phyloP scores from a whole-genome alignment of 306 rosid species.

The Acacia melanoxylon region DNA sequence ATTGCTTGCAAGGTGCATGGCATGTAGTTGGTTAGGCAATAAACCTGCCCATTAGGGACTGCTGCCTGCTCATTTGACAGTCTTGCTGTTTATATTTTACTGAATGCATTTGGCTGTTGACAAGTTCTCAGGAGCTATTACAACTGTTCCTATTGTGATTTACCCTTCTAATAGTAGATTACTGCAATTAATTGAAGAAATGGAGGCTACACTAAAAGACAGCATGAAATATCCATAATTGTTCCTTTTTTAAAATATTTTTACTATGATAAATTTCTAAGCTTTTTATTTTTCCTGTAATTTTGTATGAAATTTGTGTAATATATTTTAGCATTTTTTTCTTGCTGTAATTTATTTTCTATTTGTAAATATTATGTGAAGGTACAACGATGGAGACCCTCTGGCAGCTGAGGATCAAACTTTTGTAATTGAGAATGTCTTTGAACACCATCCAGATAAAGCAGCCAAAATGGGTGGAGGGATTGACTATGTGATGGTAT shows the following conservation, averaged over 20 bases:
- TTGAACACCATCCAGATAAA: conserved; percentile 85
- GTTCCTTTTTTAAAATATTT: not conserved
- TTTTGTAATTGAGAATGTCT: conserved; percentile 67
- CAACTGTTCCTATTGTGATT: conserved; percentile 8
- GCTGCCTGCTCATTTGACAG: conserved; percentile 16
- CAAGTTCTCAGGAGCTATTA: conserved; percentile 9
- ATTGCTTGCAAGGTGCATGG: conserved; percentile 18
- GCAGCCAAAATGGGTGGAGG: conserved; percentile 85
- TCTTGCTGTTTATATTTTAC: conserved; percentile 7
- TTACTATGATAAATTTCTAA: not conserved
- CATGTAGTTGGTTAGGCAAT: conserved; percentile 26
- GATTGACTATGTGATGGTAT: conserved; percentile 80
- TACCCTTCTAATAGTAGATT: conserved; percentile 2
- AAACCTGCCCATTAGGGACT: conserved; percentile 24
- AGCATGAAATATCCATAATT: conserved; percentile 5
- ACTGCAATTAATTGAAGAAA: not conserved
- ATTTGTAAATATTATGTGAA: conserved; percentile 36
- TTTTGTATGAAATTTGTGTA: not conserved
- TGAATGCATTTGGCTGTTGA: not conserved
- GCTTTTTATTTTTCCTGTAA: not conserved
- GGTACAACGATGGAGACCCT: conserved; percentile 91
- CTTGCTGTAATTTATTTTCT: conserved; percentile 24
- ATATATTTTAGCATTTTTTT: not conserved
- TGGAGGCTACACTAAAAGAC: not conserved
- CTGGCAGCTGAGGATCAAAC: conserved; percentile 67